Evolutionary conservation across 1,284 basidiomycete genomes (phyloP), one percentile per base, ranked within the genome.

Genomic region (Megacollybia platyphylla): DNA sequence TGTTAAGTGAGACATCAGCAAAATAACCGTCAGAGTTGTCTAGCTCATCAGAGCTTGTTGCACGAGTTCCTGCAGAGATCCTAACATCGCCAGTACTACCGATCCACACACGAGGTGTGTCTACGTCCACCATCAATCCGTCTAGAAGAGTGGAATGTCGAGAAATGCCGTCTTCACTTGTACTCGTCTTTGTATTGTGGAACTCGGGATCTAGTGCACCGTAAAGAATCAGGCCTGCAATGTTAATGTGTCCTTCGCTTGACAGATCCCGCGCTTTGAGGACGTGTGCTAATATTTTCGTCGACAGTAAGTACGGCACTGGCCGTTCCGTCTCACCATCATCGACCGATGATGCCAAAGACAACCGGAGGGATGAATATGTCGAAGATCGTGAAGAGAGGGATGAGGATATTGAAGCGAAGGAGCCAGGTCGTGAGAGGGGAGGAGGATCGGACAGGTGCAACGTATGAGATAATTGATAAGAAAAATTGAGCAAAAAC

Each of bases 401-500:
- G 7, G 40, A 32, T 20, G 40, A 11, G 4, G 40, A 41, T 3
- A 34, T 7, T 18, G 40, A 41, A 13, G 17, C 27, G 18, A 26
- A 24, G 11, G 39, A 40, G 10, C 3, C n/a, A 17, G 17, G 27
- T 17, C 39, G 39, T 8, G 39, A 20, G 3, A 24, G 7, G 9
- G 39, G 17, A 9, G 38, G 38, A 15, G 10, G 3, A 5, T 38
- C 13, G 1, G 36, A 2, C 18, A 18, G 28, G 2, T 29, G 18
- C 8, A 18, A 37, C 36, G 5, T 10, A 24, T 5, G 36, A 15
- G 10, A 29, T 2, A 11, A 18, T 40, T 13, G 44, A 29, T 45
- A 45, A 5, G 39, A 24, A 28, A 42, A 45, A 5, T 39, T 41
- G 7, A 30, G 11, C 9, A 45, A 31, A 26, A 45, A 45, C 7